Conservation (phyloP, 1,284 basidiomycete genomes). For the Ganoderma lucidum region DNA sequence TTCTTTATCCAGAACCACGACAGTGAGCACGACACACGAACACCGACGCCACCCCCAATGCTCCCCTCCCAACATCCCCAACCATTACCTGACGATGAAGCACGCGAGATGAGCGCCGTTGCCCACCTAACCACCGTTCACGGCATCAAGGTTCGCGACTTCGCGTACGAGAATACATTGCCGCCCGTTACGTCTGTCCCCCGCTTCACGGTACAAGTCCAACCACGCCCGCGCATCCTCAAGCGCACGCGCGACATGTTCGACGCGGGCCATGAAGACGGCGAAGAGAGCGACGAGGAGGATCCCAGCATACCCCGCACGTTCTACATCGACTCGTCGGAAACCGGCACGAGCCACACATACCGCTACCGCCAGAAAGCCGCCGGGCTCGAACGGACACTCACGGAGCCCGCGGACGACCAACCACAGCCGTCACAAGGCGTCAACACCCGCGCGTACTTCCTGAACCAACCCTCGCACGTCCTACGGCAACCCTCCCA, state of each 20-base stretch:
- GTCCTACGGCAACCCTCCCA: neutral
- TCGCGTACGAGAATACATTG: slow-evolving; percentile 70
- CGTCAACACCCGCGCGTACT: slow-evolving; percentile 20
- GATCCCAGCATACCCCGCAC: slow-evolving; percentile 28
- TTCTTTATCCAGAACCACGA: neutral
- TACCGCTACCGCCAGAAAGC: slow-evolving; percentile 40
- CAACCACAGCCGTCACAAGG: slow-evolving; percentile 40
- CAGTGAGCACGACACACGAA: slow-evolving; percentile 12
- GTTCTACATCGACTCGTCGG: slow-evolving; percentile 32
- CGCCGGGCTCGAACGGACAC: slow-evolving; percentile 49
- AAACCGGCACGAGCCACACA: slow-evolving; percentile 24
- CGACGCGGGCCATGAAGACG: slow-evolving; percentile 37
- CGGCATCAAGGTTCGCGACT: slow-evolving; percentile 76
- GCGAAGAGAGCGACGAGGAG: slow-evolving; percentile 38
- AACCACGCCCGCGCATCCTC: slow-evolving; percentile 47
- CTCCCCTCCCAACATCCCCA: slow-evolving; percentile 26
- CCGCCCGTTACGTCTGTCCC: slow-evolving; percentile 63
- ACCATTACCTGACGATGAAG: slow-evolving; percentile 10
- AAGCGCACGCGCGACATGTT: slow-evolving; percentile 46
- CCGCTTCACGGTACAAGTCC: slow-evolving; percentile 52
- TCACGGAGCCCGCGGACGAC: slow-evolving; percentile 57
- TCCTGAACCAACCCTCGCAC: slow-evolving; percentile 8
- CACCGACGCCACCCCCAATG: slow-evolving; percentile 12
- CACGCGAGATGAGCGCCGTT: slow-evolving; percentile 11
- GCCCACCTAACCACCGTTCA: slow-evolving; percentile 46